Conservation (phyloP, 192 early-diverging fungal species). For the Coemansia sp. region DNA sequence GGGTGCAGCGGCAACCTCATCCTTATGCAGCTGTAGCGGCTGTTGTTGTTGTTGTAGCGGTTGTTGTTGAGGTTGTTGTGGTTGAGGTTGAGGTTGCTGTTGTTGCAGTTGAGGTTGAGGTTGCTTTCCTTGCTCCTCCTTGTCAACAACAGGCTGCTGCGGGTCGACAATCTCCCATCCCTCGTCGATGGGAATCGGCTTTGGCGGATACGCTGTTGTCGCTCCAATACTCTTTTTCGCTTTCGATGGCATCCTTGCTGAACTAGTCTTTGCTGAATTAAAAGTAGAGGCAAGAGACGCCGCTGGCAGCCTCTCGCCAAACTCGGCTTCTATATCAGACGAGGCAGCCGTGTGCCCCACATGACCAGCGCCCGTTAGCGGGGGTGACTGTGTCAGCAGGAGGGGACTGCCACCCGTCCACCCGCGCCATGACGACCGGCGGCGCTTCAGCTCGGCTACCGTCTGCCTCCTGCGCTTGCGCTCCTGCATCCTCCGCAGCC, state of each 20-base stretch:
- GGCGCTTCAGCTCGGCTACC: slow-evolving; percentile 34
- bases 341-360: not conserved
- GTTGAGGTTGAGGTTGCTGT: not conserved
- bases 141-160: not conserved
- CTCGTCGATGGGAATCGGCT: slow-evolving; percentile 33
- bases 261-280: not conserved
- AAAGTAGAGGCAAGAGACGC: not conserved
- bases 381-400: slow-evolving; percentile 18
- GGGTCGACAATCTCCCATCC: slow-evolving; percentile 41
- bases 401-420: slow-evolving; percentile 25
- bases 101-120: not conserved
- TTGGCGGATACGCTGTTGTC: slow-evolving; percentile 31
- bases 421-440: slow-evolving; percentile 53
- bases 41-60: not conserved
- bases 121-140: not conserved
- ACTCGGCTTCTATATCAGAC: not conserved
- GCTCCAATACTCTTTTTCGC: not conserved
- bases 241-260: not conserved
- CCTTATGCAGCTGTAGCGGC: not conserved
- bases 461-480: slow-evolving; percentile 48
- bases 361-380: slow-evolving; percentile 12
- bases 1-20: not conserved
- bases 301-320: not conserved
- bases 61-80: not conserved
- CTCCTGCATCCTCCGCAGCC: slow-evolving; percentile 46